Conservation (phyloP, 441 rosid species). For the Hypseocharis bilobata region DNA sequence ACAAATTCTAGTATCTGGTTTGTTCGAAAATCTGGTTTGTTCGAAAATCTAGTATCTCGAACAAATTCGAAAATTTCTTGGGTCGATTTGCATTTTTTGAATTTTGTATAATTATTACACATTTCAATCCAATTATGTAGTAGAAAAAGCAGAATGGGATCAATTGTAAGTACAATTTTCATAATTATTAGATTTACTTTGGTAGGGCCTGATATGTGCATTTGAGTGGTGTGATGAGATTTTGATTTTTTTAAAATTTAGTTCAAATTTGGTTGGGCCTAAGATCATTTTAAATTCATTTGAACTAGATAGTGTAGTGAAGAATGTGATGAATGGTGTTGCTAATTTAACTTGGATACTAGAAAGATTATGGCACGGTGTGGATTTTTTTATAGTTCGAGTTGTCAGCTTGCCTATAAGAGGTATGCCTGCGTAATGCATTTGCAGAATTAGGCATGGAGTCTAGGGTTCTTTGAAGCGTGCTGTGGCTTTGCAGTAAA, state of each 20-base stretch:
- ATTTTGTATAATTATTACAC: too few species aligned
- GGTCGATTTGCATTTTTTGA: too few species aligned
- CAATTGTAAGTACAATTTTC: neutral
- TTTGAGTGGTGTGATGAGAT: neutral
- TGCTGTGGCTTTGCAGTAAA: neutral
- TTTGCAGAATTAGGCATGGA: neutral
- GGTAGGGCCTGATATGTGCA: neutral
- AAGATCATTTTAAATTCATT: neutral
- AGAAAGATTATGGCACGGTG: neutral
- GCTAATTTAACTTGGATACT: neutral
- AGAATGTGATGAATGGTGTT: too few species aligned
- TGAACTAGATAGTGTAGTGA: too few species aligned
- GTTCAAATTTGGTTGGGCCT: neutral
- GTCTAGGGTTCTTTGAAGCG: neutral
- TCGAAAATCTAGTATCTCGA: too few species aligned
- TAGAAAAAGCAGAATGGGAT: neutral
- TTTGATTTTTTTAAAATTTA: neutral
- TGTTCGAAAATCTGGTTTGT: too few species aligned
- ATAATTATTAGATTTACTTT: neutral
- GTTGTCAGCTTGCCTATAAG: neutral
- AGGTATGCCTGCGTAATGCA: neutral
- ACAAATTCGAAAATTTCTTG: too few species aligned
- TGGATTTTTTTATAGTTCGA: constrained; percentile 1
- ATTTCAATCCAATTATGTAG: neutral
- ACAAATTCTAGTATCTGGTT: too few species aligned